Percentiles rank a stretch among this genome's conserved stretches.
Conservation (phyloP, 495 filamentous ascomycete species). For the Letharia columbiana region DNA sequence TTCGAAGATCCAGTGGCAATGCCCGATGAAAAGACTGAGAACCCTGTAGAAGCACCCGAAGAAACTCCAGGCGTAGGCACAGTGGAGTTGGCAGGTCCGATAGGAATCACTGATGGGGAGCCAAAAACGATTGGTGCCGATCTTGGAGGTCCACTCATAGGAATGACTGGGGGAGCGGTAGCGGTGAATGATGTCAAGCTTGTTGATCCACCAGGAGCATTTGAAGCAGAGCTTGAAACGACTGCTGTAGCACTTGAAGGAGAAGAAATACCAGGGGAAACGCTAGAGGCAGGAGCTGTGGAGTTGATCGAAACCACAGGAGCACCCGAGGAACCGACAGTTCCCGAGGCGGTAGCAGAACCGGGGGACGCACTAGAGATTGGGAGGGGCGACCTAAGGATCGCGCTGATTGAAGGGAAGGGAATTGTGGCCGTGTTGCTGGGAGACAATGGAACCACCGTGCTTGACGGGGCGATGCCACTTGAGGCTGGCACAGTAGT, state of each 20-base stretch:
- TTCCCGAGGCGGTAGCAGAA: not conserved
- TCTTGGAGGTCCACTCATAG: not conserved
- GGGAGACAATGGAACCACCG: not conserved
- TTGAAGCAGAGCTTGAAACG: constrained; percentile 1
- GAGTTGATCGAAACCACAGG: not conserved
- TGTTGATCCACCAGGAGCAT: not conserved
- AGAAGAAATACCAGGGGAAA: not conserved
- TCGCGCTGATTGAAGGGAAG: not conserved
- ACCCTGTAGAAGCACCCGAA: not conserved
- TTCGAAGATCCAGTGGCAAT: not conserved
- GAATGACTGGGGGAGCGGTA: not conserved
- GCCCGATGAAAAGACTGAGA: not conserved
- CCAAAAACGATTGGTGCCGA: not conserved
- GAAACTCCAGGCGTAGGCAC: not conserved
- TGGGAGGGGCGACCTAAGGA: not conserved
- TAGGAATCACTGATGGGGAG: not conserved
- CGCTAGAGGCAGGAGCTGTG: not conserved
- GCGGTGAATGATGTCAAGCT: not conserved
- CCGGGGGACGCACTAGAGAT: not conserved
- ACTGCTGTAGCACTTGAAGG: not conserved
- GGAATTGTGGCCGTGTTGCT: not conserved
- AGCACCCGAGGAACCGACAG: not conserved
- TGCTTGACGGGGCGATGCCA: not conserved
- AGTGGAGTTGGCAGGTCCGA: not conserved
- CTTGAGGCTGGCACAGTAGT: not conserved